Evolutionary conservation across 164 flowering plant genomes (phyloP).

Genomic region (Magnolia sinica): DNA sequence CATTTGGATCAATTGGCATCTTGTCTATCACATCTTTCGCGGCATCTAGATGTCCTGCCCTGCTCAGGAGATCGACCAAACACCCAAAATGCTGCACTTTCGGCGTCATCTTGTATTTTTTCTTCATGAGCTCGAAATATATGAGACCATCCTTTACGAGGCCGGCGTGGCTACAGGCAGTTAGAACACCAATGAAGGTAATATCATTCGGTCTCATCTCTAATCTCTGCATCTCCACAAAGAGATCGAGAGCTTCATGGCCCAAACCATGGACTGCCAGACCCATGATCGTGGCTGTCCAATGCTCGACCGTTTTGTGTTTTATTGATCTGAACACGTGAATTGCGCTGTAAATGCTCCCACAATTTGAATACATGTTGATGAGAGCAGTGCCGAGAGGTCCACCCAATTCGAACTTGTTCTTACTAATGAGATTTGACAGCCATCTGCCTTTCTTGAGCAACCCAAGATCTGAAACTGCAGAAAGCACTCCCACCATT

Average conservation of each 20-base stretch:
- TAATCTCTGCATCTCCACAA: slow-evolving; percentile 20
- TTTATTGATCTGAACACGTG: slow-evolving; percentile 21
- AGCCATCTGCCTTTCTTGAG: slow-evolving; percentile 40
- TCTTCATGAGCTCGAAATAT: slow-evolving; percentile 14
- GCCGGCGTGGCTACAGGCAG: slow-evolving; percentile 24
- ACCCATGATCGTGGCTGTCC: slow-evolving; percentile 49
- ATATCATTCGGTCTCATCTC: slow-evolving; percentile 11
- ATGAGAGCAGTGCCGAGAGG: slow-evolving; percentile 29
- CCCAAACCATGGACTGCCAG: slow-evolving; percentile 43
- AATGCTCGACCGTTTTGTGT: slow-evolving; percentile 31
- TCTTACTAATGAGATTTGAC: slow-evolving; percentile 18
- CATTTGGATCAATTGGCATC: slow-evolving; percentile 10
- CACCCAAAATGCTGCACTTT: slow-evolving; percentile 59
- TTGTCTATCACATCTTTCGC: background rate
- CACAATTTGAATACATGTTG: slow-evolving; percentile 52
- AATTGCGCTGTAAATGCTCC: slow-evolving; percentile 30
- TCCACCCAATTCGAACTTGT: slow-evolving; percentile 15
- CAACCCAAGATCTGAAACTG: slow-evolving; percentile 44
- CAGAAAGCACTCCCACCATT: slow-evolving; percentile 33
- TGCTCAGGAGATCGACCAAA: slow-evolving; percentile 54
- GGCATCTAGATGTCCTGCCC: slow-evolving; percentile 54
- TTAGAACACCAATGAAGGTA: slow-evolving; percentile 17
- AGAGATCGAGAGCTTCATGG: slow-evolving; percentile 35
- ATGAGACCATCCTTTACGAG: slow-evolving; percentile 11
- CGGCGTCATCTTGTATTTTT: slow-evolving; percentile 33